Evolutionary conservation across 176 grass and related monocot species (phyloP), one percentile per base, ranked within the genome.

Genomic region (Poa annua): DNA sequence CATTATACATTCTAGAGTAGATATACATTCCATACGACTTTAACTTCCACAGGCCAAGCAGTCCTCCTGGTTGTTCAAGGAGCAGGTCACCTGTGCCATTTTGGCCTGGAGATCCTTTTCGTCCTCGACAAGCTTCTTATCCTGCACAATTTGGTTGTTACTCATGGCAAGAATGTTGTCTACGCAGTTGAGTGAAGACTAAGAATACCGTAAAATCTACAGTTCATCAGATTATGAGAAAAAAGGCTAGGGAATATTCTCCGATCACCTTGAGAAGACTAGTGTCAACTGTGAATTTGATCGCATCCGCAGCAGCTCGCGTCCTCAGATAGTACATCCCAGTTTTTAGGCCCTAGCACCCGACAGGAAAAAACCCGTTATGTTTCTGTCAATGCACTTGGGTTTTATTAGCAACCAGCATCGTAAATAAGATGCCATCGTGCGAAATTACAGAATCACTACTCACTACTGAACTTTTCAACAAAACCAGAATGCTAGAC

Each of bases 301-400:
- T 94, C 14, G 92, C 92, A 88, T 94, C 89, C 0, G 87, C 89
- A 80, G 92, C 92, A 74, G 92, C 89, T 49, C 89, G 87, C 26
- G 92, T 92, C 65, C 92, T 80, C 52, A 92, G 69, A 82, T 94
- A 94, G 85, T 94, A 94, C 92, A 92, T 94, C 62, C 92, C 92
- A 70, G 92, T 94, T 88, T 94, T 94, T 56, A 94, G 78, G 67
- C 92, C 92, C 92, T 94, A 9, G 21, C 62, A 89, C 79, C 51
- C 17, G 67, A 49, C 29, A 90, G 71, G 52, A 55, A 17, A 45
- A 38, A 51, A 8, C 3, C 2, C 9, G 7, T 45, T 35, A 34
- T 65, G 41, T 34, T 74, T 50, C 24, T 13, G 1, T 6, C 2
- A 1, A 7, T 8, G 35, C 3, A 19, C 14, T 29, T 63, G 1